phyloP scores from a whole-genome alignment of 345 rosid genomes.

The Euclidium syriacum region DNA sequence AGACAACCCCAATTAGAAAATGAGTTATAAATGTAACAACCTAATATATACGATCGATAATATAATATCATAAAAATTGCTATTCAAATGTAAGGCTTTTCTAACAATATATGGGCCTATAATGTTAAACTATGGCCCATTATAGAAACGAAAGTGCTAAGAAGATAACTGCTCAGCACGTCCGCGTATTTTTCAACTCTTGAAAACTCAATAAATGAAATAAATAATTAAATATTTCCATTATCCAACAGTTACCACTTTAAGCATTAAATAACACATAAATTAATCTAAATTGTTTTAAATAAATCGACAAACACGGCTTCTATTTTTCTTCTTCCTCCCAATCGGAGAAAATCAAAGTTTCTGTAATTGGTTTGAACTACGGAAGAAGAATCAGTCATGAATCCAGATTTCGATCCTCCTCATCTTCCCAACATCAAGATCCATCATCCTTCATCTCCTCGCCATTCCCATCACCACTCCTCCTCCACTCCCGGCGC shows the following conservation, averaged over 20 bases:
- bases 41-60: no score
- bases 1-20: no score
- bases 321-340: neutral
- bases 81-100: no score
- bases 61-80: no score
- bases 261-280: neutral
- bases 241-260: constrained; percentile 25
- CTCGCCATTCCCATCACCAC: constrained; percentile 37
- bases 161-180: constrained; percentile 17
- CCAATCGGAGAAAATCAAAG: neutral
- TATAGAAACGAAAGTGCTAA: neutral
- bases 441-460: constrained; percentile 52
- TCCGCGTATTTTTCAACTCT: constrained; percentile 1
- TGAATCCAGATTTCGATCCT: constrained; percentile 43
- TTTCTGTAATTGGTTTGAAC: neutral
- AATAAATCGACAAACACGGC: neutral
- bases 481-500: constrained; percentile 36
- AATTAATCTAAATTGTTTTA: neutral
- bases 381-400: neutral
- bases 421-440: constrained; percentile 72
- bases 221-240: no score
- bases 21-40: no score
- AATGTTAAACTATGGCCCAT: constrained; percentile 1
- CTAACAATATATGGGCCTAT: constrained; percentile 12
- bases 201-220: neutral